Base-by-base conservation (phyloP, 805 yeast species). In the Sugiyamaella americana region DNA sequence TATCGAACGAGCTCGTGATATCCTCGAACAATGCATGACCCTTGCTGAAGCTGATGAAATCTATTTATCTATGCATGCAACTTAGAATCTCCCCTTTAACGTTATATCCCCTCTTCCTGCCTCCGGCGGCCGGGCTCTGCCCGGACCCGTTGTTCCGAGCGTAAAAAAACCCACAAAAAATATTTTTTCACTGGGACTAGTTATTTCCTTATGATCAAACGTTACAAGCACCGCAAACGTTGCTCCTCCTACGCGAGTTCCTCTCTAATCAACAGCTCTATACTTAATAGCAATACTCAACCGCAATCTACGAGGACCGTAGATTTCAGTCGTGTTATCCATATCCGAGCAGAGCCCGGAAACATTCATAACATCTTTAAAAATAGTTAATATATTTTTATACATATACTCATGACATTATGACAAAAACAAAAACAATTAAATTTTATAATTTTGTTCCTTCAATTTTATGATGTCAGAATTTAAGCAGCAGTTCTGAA, bases 21-120 rank as follows among this genome's bases (percentile, higher is more conserved):
- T 87, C 17, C 66, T 87, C 45, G 87, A 81, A 49, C 71, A 74
- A 22, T 78, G 80, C 49, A 75, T 80, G 8, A 82, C 87, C 3
- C 80, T 81, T 57, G 88, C 84, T 52, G 94, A 85, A 55, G 87
- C 87, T 1, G 95, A 87, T 62, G 76, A 79, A 44, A 66, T 87
- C 51, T 85, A 78, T 60, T 66, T 75, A 48, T 78, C 85, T 48
- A 82, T 86, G 79, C 40, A 26, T 13, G 32, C 32, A 8, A 26
- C 32, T 26, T 26, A 13, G 13, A 26, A n/a, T n/a, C n/a, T n/a
- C 32, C 32, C 32, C 11, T 26, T 26, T 8, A 26, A 26, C 13
- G 11, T 26, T 26, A 8, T 26, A 8, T 26, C 13, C 32, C 13
- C 13, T 26, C 32, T 26, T 13, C 13, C 32, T 26, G 32, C 32